Evolutionary conservation across 2,329 filamentous ascomycete species (phyloP), one percentile per base, ranked within the genome.

Genomic region (Exophiala bonariae): DNA sequence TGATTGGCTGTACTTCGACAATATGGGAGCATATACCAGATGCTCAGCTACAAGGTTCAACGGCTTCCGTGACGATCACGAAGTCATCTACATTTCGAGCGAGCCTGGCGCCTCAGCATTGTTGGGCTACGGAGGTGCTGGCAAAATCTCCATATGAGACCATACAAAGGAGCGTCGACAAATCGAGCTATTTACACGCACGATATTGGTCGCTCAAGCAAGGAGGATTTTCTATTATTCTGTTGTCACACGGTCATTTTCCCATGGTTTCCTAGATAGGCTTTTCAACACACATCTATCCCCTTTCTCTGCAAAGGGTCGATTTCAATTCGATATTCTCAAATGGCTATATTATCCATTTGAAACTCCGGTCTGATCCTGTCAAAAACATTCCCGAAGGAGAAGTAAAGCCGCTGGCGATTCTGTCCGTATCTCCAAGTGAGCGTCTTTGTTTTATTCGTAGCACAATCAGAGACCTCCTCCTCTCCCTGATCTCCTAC

Each of bases 1-100:
- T 42, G 93, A 99, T 69, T 99, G 93, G 93, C 78, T 99, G 44
- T 99, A 95, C 75, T 99, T 99, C 70, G 89, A 96, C 73, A 83
- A 96, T 53, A 99, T 99, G 93, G 93, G 93, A 45, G 92, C 93
- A 18, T 99, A 99, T 71, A 97, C 93, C 60, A 95, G 91, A 78
- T 97, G 92, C 78, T 96, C 90, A 50, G 92, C 93, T 55, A 99
- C 93, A 47, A 85, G 87, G 64, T 99, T 99, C 84, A 99, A 99
- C 61, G 93, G 93, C 55, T 99, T 97, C 72, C 87, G 85, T 44
- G 89, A 97, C 70, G 79, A 83, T 60, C 93, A 99, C 68, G 87
- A 96, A 62, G 86, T 95, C 55, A 84, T 97, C 57, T 97, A 97
- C 66, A 86, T 97, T 59, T 95, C 86, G 67, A 96, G 90, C 70